A percentile compares a stretch with the other conserved stretches of the same genome.
phyloP scores from a whole-genome alignment of 2,329 filamentous ascomycete genomes.

The Alternaria solani region DNA sequence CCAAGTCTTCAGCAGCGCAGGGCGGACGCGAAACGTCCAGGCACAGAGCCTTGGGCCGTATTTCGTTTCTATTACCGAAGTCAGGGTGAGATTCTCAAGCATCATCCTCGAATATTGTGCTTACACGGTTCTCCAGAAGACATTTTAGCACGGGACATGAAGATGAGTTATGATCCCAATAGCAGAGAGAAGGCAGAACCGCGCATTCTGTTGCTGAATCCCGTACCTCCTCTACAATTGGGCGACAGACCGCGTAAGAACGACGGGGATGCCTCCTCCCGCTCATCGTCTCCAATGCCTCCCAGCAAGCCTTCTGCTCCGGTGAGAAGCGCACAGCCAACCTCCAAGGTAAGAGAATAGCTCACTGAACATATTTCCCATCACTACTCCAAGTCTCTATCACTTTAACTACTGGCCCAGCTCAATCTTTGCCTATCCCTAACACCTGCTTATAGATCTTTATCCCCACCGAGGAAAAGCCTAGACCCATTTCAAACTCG shows the following conservation, averaged over 20 bases:
- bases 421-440: background rate
- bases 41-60: slow-evolving; percentile 49
- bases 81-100: slow-evolving; percentile 23
- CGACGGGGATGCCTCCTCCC: slow-evolving; percentile 19
- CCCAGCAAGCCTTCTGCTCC: slow-evolving; percentile 14
- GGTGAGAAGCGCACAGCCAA: background rate
- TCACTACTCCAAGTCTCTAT: background rate
- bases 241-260: slow-evolving; percentile 20
- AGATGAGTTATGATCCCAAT: slow-evolving; percentile 15
- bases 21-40: slow-evolving; percentile 35
- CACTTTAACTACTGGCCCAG: background rate
- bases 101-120: background rate
- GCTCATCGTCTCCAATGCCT: slow-evolving; percentile 19
- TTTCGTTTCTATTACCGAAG: slow-evolving; percentile 55
- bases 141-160: slow-evolving; percentile 18
- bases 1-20: slow-evolving; percentile 18
- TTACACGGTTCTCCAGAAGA: slow-evolving; percentile 21
- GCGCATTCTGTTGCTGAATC: slow-evolving; percentile 24
- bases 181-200: slow-evolving; percentile 14
- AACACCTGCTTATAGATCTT: background rate
- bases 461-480: background rate
- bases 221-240: slow-evolving; percentile 19
- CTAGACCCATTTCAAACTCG: background rate
- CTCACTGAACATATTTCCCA: background rate
- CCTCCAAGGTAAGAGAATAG: slow-evolving; percentile 22